phyloP scores from a whole-genome alignment of 345 rosid genomes.

The Durio zibethinus region DNA sequence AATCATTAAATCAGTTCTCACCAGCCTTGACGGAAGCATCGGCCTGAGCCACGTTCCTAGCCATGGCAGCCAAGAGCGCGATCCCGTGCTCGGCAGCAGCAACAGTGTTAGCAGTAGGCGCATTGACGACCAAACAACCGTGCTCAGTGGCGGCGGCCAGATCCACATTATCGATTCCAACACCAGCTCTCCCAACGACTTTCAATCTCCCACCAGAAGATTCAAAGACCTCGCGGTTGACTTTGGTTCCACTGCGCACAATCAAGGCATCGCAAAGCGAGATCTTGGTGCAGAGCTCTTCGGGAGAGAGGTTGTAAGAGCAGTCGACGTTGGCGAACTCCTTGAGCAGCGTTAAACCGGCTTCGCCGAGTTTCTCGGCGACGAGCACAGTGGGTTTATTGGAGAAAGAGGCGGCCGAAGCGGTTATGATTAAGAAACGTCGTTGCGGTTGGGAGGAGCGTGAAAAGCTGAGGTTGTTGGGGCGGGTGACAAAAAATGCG shows the following conservation, averaged over 20 bases:
- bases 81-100: constrained; percentile 96
- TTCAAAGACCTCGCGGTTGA: constrained; percentile 73
- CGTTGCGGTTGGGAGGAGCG: constrained; percentile 18
- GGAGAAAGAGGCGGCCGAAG: constrained; percentile 31
- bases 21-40: constrained; percentile 92
- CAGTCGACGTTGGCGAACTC: constrained; percentile 73
- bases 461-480: constrained; percentile 19
- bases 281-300: constrained; percentile 90
- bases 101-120: constrained; percentile 88
- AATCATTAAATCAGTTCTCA: constrained; percentile 23
- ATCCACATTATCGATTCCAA: constrained; percentile 92
- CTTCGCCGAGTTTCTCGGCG: constrained; percentile 84
- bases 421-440: constrained; percentile 20
- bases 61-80: constrained; percentile 87
- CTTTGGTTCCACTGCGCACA: constrained; percentile 83
- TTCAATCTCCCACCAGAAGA: constrained; percentile 70
- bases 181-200: constrained; percentile 96
- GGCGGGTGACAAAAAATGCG: constrained; percentile 26
- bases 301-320: constrained; percentile 71
- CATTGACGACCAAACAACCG: constrained; percentile 87
- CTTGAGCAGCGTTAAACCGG: constrained; percentile 58
- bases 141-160: constrained; percentile 88
- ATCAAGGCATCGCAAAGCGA: constrained; percentile 82
- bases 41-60: constrained; percentile 83
- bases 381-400: constrained; percentile 76